Evolutionary conservation across 345 rosid genomes (phyloP).

Genomic region (Aegle marmelos): DNA sequence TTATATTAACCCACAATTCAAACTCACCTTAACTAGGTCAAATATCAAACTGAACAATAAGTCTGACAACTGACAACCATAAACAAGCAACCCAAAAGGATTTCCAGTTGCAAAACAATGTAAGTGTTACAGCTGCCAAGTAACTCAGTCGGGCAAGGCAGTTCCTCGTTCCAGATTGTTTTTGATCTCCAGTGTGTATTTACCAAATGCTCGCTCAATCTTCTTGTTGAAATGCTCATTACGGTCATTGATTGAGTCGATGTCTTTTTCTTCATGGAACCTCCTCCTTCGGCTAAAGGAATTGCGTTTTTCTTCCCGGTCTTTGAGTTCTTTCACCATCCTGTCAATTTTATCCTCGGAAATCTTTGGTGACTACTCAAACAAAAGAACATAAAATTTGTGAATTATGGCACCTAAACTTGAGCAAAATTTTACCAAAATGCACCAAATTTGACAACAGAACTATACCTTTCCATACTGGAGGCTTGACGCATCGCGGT

Average conservation of each 20-base stretch:
- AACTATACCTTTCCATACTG: slow-evolving; percentile 78
- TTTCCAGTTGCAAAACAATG: not conserved
- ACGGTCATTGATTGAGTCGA: slow-evolving; percentile 96
- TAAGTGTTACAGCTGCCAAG: slow-evolving; percentile 5
- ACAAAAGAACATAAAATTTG: slow-evolving; percentile 7
- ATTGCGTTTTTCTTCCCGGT: slow-evolving; percentile 66
- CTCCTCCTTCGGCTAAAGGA: slow-evolving; percentile 90
- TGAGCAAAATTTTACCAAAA: not conserved
- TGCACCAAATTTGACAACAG: slow-evolving; percentile 2
- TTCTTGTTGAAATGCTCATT: slow-evolving; percentile 99
- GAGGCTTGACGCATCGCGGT: slow-evolving; percentile 91
- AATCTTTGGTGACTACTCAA: slow-evolving; percentile 67
- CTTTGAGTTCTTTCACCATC: slow-evolving; percentile 85
- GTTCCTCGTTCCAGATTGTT: slow-evolving; percentile 98
- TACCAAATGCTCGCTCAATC: slow-evolving; percentile 94
- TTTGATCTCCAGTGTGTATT: slow-evolving; percentile 91
- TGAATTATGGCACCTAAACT: not conserved
- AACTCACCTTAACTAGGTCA: not conserved
- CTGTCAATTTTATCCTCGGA: slow-evolving; percentile 74
- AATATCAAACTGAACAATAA: not conserved
- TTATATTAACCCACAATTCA: not conserved
- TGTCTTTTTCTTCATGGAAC: slow-evolving; percentile 90
- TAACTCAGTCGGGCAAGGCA: slow-evolving; percentile 86
- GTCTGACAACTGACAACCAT: not conserved
- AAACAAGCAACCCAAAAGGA: not conserved